phyloP scores from a whole-genome alignment of 306 rosid species.

The Citrullus colocynthis region DNA sequence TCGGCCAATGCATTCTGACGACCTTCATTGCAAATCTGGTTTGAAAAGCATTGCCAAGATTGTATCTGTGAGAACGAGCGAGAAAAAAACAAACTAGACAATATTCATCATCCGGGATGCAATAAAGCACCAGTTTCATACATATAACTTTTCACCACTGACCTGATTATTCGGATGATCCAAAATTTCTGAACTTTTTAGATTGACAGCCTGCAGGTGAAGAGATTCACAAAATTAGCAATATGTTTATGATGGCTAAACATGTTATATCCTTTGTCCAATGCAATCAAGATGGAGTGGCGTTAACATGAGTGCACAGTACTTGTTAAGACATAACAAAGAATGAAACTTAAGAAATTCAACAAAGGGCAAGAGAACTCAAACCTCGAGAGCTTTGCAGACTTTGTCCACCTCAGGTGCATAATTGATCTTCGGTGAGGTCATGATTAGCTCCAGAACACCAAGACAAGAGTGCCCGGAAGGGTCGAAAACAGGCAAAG shows the following conservation, averaged over 20 bases:
- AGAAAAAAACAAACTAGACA: conserved; percentile 26
- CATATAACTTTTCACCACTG: conserved; percentile 8
- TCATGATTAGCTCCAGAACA: conserved; percentile 82
- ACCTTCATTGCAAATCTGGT: conserved; percentile 76
- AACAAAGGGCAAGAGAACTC: conserved; percentile 4
- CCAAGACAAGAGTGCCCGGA: conserved; percentile 63
- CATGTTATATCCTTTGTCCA: neutral
- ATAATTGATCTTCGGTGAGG: conserved; percentile 58
- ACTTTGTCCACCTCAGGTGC: conserved; percentile 79
- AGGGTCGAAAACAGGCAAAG: conserved; percentile 74
- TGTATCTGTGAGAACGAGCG: conserved; percentile 52
- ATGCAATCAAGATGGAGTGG: neutral
- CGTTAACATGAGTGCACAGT: neutral
- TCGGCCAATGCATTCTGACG: conserved; percentile 66
- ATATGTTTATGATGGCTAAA: neutral
- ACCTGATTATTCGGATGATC: conserved; percentile 62
- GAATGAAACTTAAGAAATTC: neutral
- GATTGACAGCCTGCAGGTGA: conserved; percentile 60
- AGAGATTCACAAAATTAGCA: neutral
- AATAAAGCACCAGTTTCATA: neutral
- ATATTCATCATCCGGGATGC: neutral
- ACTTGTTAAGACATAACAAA: neutral
- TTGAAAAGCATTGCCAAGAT: conserved; percentile 73
- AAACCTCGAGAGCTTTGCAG: conserved; percentile 93
- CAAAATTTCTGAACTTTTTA: conserved; percentile 65